Base-by-base conservation (phyloP, 208 protist species). In the Endotrypanum monterogeii region DNA sequence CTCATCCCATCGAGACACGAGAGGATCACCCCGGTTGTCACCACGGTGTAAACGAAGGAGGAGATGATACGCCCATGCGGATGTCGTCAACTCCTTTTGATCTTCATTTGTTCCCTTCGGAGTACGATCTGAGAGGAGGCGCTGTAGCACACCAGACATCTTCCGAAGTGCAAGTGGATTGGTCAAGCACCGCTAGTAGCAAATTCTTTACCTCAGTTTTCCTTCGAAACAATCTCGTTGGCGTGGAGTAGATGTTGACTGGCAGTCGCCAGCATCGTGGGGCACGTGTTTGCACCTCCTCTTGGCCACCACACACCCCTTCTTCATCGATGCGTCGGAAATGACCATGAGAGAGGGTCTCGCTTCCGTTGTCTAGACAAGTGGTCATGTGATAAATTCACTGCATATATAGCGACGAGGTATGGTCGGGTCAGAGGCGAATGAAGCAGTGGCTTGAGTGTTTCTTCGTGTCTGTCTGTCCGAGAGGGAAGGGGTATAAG, bases 371-470 rank as follows among this genome's bases (percentile, higher is more conserved):
- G 35, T 28, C 55, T n/a, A 62, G 58, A 23, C 55, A 57, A n/a
- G 58, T 39, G 1, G 3, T 60, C n/a, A 67, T 72, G 37, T 65
- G 68, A 57, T 39, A 50, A 60, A 66, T 41, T 7, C 48, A 50
- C 50, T 60, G 58, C 30, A 52, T 60, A 37, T 69, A 63, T 32
- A 57, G 67, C 20, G 41, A 51, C 39, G 73, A 57, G 32, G 32
- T 67, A 7, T 73, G 72, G 44, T 23, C 69, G 1, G 55, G 68
- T 20, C 48, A 73, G n/a, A 55, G 1, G 3, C 37, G 44, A 51
- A 8, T 32, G 28, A 28, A 4, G 5, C 2, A 1, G 35, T 51
- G 46, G 30, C 37, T 65, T 11, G 0, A 14, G 14, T 65, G 60
- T 18, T n/a, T n/a, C 46, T 4, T 37, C 16, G 18, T n/a, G n/a